These are phyloP conservation scores for Oldenlandia corymbosa DNA, from an alignment of 257 asterid genomes.

Conservation along the genomic window DNA sequence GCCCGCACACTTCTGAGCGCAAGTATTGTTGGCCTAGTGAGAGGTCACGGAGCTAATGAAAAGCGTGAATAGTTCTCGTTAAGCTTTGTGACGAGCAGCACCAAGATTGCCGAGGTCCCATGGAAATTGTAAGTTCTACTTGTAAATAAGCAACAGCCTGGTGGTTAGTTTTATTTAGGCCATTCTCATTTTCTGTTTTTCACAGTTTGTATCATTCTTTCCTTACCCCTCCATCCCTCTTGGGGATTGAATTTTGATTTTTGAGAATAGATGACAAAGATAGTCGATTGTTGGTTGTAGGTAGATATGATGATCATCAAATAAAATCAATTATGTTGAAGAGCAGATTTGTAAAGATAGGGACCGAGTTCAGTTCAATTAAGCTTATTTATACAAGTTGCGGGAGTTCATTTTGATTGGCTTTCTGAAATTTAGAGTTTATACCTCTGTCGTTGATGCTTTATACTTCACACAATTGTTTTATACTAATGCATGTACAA, in stretches of 20 bases:
- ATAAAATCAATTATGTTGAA: neutral
- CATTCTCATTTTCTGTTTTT: slow-evolving; percentile 6
- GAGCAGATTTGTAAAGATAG: neutral
- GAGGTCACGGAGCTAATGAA: neutral
- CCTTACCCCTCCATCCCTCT: neutral
- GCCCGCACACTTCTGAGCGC: neutral
- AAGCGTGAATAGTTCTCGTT: neutral
- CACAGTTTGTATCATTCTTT: slow-evolving; percentile 11
- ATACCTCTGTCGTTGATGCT: too few species aligned
- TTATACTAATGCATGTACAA: neutral
- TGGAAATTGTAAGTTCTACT: slow-evolving; percentile 4
- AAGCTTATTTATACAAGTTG: too few species aligned
- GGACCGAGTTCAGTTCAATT: too few species aligned
- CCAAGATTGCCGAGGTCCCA: too few species aligned
- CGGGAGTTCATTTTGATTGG: too few species aligned
- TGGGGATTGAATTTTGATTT: too few species aligned
- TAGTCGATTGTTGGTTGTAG: neutral
- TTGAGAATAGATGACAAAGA: neutral
- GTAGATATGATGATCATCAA: neutral
- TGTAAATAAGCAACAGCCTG: slow-evolving; percentile 19
- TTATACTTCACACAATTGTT: too few species aligned
- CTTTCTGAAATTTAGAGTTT: too few species aligned
- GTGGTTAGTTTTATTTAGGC: slow-evolving; percentile 5
- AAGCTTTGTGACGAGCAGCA: too few species aligned
- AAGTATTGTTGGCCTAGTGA: neutral